phyloP scores from a whole-genome alignment of 2,329 filamentous ascomycete species.

The Calonectria fujianensis region DNA sequence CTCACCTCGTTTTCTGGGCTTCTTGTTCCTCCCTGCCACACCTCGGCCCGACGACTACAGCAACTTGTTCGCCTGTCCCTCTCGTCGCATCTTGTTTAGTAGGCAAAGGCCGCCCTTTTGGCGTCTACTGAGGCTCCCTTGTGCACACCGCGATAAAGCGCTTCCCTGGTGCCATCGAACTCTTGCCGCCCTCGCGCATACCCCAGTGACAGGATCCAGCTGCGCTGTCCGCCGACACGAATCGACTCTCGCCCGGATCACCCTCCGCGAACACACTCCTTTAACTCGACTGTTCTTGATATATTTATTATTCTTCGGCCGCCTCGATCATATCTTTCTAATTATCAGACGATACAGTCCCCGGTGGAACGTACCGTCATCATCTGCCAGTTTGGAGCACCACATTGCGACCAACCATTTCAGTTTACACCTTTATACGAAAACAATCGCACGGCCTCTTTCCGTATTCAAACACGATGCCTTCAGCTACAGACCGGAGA shows the following conservation, averaged over 20 bases:
- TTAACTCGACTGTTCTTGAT: constrained; percentile 41
- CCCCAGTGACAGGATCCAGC: constrained; percentile 54
- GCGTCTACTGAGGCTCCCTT: constrained; percentile 40
- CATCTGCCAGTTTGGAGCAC: constrained; percentile 38
- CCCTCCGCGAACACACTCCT: constrained; percentile 51
- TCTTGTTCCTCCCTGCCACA: constrained; percentile 54
- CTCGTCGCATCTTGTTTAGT: constrained; percentile 40
- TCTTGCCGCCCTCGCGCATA: constrained; percentile 44
- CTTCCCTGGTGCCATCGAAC: constrained; percentile 42
- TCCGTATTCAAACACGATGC: constrained; percentile 67
- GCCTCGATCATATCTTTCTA: constrained; percentile 48
- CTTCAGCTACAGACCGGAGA: constrained; percentile 76
- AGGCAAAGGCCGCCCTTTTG: constrained; percentile 33
- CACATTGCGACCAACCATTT: constrained; percentile 33
- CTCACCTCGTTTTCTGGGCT: constrained; percentile 55
- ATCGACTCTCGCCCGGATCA: constrained; percentile 48
- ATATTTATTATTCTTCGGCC: constrained; percentile 43
- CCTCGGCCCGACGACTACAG: constrained; percentile 54
- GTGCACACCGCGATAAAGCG: constrained; percentile 34
- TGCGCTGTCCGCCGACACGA: constrained; percentile 55
- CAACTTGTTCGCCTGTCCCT: constrained; percentile 46
- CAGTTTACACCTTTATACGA: constrained; percentile 29
- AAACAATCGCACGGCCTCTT: constrained; percentile 24
- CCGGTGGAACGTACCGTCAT: constrained; percentile 48
- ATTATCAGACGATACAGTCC: constrained; percentile 48